Percentiles rank a stretch among this genome's conserved stretches.
Evolutionary conservation across 2,329 filamentous ascomycete species (phyloP).

Genomic region (Mycogone perniciosa): DNA sequence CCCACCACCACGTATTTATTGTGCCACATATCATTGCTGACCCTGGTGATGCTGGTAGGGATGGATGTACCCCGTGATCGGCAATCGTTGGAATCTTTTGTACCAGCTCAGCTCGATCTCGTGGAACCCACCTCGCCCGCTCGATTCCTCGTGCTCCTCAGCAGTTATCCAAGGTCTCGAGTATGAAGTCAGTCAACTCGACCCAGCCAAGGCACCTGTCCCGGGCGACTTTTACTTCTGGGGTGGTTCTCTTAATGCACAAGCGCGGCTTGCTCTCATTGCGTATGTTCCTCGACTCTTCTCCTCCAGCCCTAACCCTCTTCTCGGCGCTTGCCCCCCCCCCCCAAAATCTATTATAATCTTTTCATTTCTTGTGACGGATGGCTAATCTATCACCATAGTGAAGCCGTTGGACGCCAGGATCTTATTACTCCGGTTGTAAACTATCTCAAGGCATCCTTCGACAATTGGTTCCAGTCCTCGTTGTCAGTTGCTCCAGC

Average conservation of each 20-base stretch:
- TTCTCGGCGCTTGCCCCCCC: conserved; percentile 14
- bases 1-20: neutral
- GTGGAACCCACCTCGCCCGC: conserved; percentile 18
- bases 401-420: conserved; percentile 17
- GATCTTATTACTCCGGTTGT: conserved; percentile 17
- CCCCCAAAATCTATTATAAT: neutral
- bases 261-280: conserved; percentile 19
- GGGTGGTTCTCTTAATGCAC: conserved; percentile 18
- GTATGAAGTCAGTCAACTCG: conserved; percentile 17
- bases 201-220: conserved; percentile 14
- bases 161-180: conserved; percentile 17
- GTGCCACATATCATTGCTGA: neutral
- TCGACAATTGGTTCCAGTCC: conserved; percentile 19
- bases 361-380: too few species aligned
- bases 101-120: conserved; percentile 17
- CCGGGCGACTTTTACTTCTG: conserved; percentile 22
- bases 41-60: conserved; percentile 8
- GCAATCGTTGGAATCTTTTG: conserved; percentile 18
- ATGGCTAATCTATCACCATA: conserved; percentile 5
- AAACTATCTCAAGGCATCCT: conserved; percentile 18
- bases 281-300: conserved; percentile 15
- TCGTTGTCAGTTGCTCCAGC: conserved; percentile 14
- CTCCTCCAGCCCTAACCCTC: neutral
- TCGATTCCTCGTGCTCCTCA: conserved; percentile 18
- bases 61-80: conserved; percentile 20